These are phyloP conservation scores for Olyra latifolia DNA, from an alignment of 176 grass and related monocot species.

Conservation along the genomic window DNA sequence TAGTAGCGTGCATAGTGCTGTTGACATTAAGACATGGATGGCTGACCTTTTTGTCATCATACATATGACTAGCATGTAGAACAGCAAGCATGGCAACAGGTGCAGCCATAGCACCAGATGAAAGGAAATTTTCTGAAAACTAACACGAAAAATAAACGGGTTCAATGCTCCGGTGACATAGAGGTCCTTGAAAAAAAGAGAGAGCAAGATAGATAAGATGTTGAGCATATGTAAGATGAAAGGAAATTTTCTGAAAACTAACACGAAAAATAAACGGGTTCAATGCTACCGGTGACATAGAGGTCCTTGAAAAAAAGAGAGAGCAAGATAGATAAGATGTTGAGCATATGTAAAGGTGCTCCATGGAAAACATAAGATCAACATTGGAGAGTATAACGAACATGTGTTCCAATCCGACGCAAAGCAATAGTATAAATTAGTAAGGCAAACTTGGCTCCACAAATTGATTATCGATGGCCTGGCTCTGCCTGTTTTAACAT, in stretches of 20 bases:
- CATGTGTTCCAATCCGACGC: background rate
- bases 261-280: background rate
- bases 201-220: background rate
- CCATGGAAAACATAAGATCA: background rate
- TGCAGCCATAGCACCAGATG: slow-evolving; percentile 77
- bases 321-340: background rate
- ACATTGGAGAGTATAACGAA: background rate
- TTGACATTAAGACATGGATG: background rate
- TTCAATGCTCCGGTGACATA: background rate
- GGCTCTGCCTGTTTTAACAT: background rate
- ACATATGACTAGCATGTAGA: slow-evolving; percentile 77
- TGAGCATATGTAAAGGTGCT: background rate
- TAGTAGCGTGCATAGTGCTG: background rate
- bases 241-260: slow-evolving; percentile 56
- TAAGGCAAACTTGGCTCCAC: background rate
- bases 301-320: background rate
- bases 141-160: background rate
- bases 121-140: slow-evolving; percentile 59
- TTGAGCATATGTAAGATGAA: slow-evolving; percentile 27
- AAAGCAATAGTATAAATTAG: background rate
- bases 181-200: background rate
- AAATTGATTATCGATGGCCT: background rate
- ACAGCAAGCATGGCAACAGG: slow-evolving; percentile 77
- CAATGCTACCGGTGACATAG: background rate
- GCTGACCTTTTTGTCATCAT: slow-evolving; percentile 68